These are phyloP conservation scores for Orbilia javanica DNA, from an alignment of 2,329 filamentous ascomycete species.

Conservation along the genomic window DNA sequence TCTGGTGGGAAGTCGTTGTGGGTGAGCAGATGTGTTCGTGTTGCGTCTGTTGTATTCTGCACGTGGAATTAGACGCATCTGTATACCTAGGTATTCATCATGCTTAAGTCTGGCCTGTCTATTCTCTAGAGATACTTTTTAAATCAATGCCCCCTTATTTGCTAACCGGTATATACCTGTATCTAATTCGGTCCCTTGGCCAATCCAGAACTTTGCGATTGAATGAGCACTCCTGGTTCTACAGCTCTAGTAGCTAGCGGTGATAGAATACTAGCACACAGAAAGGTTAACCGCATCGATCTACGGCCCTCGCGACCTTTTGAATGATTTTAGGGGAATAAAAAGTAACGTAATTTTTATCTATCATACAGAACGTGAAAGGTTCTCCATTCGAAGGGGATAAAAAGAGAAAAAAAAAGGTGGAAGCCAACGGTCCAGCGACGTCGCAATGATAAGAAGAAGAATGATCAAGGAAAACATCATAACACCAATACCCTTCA, in stretches of 20 bases:
- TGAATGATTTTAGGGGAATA: background rate
- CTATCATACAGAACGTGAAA: conserved; percentile 49
- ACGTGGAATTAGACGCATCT: too few relatives aligned
- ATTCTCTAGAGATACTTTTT: too few relatives aligned
- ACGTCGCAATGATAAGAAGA: conserved; percentile 12
- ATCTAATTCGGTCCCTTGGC: too few relatives aligned
- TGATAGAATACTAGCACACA: too few relatives aligned
- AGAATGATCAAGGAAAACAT: conserved; percentile 12
- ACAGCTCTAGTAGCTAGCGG: too few relatives aligned
- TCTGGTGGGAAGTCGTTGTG: background rate
- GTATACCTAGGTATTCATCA: too few relatives aligned
- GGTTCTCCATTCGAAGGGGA: conserved; percentile 14
- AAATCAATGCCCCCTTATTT: too few relatives aligned
- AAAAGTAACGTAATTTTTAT: conserved; percentile 24
- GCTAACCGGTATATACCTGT: too few relatives aligned
- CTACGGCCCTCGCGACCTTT: background rate
- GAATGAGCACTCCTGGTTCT: too few relatives aligned
- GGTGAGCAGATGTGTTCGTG: background rate
- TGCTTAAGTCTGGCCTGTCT: too few relatives aligned
- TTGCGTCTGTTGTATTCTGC: conserved; percentile 44
- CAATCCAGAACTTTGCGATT: too few relatives aligned
- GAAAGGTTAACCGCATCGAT: too few relatives aligned
- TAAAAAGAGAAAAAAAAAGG: background rate
- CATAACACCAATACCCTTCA: conserved; percentile 32
- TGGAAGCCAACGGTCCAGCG: conserved; percentile 13